Conservation (phyloP, 371 early-diverging fungal species). For the Mucor mucedo region DNA sequence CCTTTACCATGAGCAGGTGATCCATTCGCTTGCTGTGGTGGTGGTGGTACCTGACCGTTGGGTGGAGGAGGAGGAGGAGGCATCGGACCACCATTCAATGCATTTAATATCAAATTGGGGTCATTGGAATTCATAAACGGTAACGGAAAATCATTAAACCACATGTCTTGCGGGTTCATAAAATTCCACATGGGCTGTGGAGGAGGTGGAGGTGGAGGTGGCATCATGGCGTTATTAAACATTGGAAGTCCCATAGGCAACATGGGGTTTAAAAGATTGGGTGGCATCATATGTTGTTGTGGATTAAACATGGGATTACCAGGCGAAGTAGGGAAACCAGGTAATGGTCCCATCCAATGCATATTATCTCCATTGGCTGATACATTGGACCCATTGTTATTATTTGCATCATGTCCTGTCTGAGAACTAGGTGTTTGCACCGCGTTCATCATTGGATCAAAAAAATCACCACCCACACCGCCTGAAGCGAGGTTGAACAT, state of each 20-base stretch:
- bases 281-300: neutral
- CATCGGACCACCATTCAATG: neutral
- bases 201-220: neutral
- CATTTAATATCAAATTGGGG: slow-evolving; percentile 12
- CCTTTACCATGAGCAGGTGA: neutral
- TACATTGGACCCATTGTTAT: neutral
- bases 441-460: slow-evolving; percentile 4
- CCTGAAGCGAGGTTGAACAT: slow-evolving; percentile 4
- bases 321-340: neutral
- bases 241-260: neutral
- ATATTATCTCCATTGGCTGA: neutral
- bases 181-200: slow-evolving; percentile 22
- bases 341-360: neutral
- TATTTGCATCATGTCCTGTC: neutral
- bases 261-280: neutral
- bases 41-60: neutral
- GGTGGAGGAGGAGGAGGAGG: neutral
- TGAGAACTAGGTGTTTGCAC: neutral
- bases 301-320: neutral
- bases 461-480: slow-evolving; percentile 6
- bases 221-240: slow-evolving; percentile 22
- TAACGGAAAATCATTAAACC: slow-evolving; percentile 10
- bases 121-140: slow-evolving; percentile 13
- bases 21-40: neutral
- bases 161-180: slow-evolving; percentile 13